Conservation (phyloP, 164 flowering plant genomes). For the Kingdonia uniflora region DNA sequence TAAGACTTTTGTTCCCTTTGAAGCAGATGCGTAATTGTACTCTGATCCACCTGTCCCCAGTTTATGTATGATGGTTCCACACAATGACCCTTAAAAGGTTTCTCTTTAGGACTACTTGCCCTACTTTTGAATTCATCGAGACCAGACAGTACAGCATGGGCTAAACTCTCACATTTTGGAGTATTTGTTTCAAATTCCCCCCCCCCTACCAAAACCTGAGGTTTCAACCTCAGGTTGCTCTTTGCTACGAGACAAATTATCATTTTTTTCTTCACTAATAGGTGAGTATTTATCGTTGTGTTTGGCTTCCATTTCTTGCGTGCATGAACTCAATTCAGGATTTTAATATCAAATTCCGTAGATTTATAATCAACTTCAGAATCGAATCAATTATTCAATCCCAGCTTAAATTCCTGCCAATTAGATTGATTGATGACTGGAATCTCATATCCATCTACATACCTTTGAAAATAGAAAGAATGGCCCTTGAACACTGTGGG, state of each 20-base stretch:
- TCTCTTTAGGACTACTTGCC: too few species aligned
- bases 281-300: conserved; percentile 7
- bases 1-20: too few species aligned
- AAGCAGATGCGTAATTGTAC: too few species aligned
- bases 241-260: conserved; percentile 5
- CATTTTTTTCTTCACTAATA: conserved; percentile 11
- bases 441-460: conserved; percentile 10
- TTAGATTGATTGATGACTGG: conserved; percentile 13
- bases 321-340: too few species aligned
- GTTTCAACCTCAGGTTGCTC: conserved; percentile 22
- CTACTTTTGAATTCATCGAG: conserved; percentile 89
- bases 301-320: too few species aligned
- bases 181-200: too few species aligned
- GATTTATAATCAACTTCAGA: too few species aligned
- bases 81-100: conserved; percentile 30
- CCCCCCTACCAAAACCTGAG: conserved; percentile 9
- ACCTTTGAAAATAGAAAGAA: conserved; percentile 1
- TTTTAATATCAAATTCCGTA: too few species aligned
- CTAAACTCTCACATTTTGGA: conserved; percentile 29
- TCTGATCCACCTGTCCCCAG: conserved; percentile 80
- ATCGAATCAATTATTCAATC: conserved; percentile 11
- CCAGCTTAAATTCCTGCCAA: too few species aligned
- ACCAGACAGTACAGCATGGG: conserved; percentile 49
- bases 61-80: conserved; percentile 56
- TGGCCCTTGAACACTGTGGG: neutral